These are phyloP conservation scores for Lupinus albus DNA, from an alignment of 306 rosid species.

Conservation along the genomic window DNA sequence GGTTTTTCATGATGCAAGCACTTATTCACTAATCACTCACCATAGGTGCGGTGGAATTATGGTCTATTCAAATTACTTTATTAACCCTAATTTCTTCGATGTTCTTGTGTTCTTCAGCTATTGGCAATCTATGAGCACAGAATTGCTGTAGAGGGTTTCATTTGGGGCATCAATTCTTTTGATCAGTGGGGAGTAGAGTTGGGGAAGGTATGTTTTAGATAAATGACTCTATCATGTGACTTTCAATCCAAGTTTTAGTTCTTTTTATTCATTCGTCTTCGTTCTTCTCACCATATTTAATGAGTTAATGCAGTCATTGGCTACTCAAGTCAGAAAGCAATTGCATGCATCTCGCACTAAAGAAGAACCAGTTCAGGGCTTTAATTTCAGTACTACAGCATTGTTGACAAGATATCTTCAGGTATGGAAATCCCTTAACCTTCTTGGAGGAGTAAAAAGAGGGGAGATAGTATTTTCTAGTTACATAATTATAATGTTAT, in stretches of 20 bases:
- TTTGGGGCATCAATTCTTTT: constrained; percentile 97
- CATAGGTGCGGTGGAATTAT: too few relatives aligned
- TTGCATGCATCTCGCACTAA: constrained; percentile 71
- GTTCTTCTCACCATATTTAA: background rate
- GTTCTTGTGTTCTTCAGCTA: constrained; percentile 45
- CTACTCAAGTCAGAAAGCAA: constrained; percentile 90
- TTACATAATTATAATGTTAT: background rate
- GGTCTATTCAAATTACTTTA: constrained; percentile 22
- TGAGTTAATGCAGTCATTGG: constrained; percentile 69
- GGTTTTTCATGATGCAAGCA: background rate
- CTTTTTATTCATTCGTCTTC: background rate
- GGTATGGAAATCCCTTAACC: constrained; percentile 48
- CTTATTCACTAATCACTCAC: too few relatives aligned
- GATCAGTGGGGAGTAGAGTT: constrained; percentile 99
- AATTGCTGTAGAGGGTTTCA: constrained; percentile 86
- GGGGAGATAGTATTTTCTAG: too few relatives aligned
- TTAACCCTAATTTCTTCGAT: constrained; percentile 35
- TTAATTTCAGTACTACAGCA: constrained; percentile 71
- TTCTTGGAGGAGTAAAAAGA: background rate
- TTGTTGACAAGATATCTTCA: constrained; percentile 71
- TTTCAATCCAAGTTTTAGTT: background rate
- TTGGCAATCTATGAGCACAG: constrained; percentile 95
- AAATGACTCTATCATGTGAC: constrained; percentile 3
- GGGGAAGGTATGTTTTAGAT: constrained; percentile 74
- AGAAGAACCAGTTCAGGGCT: constrained; percentile 75